Percentiles rank a stretch among this genome's conserved stretches.
Conservation (phyloP, 441 rosid genomes). For the Populus hybrid region DNA sequence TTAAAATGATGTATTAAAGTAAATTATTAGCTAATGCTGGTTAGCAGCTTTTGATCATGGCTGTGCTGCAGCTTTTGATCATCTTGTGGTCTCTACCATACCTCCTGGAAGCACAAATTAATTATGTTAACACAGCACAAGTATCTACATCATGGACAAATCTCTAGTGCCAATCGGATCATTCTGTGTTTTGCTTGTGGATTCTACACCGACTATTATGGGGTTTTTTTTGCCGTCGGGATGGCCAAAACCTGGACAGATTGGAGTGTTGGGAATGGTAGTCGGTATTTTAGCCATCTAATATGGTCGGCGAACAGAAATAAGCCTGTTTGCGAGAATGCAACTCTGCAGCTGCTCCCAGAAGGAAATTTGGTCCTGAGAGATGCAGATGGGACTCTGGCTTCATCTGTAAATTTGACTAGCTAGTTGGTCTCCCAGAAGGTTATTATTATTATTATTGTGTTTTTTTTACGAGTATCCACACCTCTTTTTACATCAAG, state of each 20-base stretch:
- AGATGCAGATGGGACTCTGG: slow-evolving; percentile 9
- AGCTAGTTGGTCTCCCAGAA: too few relatives aligned
- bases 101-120: slow-evolving; percentile 3
- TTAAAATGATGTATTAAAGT: too few relatives aligned
- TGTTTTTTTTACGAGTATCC: too few relatives aligned
- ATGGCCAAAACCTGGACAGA: not conserved
- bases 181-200: slow-evolving; percentile 11
- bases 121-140: not conserved
- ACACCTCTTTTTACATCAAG: too few relatives aligned
- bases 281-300: not conserved
- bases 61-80: not conserved
- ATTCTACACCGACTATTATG: not conserved
- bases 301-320: slow-evolving; percentile 18
- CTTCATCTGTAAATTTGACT: not conserved
- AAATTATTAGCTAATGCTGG: too few relatives aligned
- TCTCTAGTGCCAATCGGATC: not conserved
- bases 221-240: not conserved
- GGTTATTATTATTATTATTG: too few relatives aligned
- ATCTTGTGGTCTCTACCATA: not conserved
- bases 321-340: slow-evolving; percentile 1
- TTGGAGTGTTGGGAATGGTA: not conserved
- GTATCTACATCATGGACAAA: not conserved
- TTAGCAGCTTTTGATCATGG: not conserved
- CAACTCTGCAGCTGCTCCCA: not conserved
- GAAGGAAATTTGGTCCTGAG: slow-evolving; percentile 14